Evolutionary conservation across 805 yeast species (phyloP).

Genomic region (Debaryomyces prosopidis): DNA sequence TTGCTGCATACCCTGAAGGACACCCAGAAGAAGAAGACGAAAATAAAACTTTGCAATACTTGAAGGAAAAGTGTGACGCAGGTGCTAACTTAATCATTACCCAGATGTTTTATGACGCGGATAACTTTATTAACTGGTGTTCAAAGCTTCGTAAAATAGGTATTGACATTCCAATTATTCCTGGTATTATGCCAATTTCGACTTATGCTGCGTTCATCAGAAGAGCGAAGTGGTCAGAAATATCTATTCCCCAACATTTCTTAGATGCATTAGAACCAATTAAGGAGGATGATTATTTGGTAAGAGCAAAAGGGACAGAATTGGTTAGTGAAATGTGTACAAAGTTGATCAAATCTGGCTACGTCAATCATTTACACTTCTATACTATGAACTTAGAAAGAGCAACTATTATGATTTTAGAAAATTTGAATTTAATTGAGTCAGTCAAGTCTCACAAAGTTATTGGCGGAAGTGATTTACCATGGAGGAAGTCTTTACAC

Average conservation of each 20-base stretch:
- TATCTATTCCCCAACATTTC: conserved; percentile 75
- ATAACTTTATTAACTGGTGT: conserved; percentile 84
- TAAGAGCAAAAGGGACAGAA: conserved; percentile 82
- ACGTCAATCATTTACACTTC: conserved; percentile 84
- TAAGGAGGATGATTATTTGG: conserved; percentile 86
- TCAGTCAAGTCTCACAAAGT: conserved; percentile 37
- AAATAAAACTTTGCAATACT: conserved; percentile 50
- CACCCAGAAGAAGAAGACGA: conserved; percentile 80
- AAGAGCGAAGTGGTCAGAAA: conserved; percentile 93
- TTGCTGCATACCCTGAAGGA: conserved; percentile 97
- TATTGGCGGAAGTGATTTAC: conserved; percentile 48
- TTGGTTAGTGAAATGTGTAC: conserved; percentile 83
- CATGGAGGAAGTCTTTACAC: conserved; percentile 92
- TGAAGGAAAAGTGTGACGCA: conserved; percentile 87
- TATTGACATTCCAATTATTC: conserved; percentile 82
- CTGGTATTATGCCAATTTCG: conserved; percentile 99
- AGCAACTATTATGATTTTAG: conserved; percentile 85
- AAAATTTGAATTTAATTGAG: conserved; percentile 62
- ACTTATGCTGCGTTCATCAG: conserved; percentile 90
- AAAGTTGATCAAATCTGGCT: conserved; percentile 66
- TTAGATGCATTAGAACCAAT: conserved; percentile 70
- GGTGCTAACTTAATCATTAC: conserved; percentile 95
- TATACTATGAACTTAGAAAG: conserved; percentile 97
- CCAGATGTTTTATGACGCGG: conserved; percentile 96
- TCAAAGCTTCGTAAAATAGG: conserved; percentile 66